Conservation (phyloP, 148 eudicot species). For the Cornus kousa region DNA sequence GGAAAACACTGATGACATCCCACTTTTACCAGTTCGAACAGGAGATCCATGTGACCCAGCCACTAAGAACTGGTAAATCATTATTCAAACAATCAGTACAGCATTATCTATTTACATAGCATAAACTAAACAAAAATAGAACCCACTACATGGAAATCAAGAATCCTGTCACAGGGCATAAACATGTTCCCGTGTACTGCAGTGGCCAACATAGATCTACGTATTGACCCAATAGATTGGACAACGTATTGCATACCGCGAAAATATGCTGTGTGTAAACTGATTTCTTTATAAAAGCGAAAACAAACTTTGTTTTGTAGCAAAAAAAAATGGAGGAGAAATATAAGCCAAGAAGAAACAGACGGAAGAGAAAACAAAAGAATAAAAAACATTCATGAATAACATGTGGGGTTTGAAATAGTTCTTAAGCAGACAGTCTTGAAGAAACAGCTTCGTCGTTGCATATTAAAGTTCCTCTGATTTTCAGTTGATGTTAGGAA, state of each 20-base stretch:
- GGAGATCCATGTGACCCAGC: slow-evolving; percentile 55
- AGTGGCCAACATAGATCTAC: not conserved
- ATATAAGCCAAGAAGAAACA: too few species aligned
- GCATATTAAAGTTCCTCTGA: too few species aligned
- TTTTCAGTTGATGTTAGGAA: too few species aligned
- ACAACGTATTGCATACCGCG: not conserved
- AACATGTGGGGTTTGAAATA: too few species aligned
- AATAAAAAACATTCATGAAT: too few species aligned
- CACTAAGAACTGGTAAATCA: slow-evolving; percentile 38
- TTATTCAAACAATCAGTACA: slow-evolving; percentile 14
- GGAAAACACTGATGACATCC: slow-evolving; percentile 71
- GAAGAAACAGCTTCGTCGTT: too few species aligned
- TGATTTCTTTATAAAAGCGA: too few species aligned
- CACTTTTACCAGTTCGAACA: slow-evolving; percentile 35
- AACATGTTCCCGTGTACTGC: not conserved
- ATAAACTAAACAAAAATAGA: not conserved
- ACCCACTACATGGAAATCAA: not conserved
- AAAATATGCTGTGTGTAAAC: not conserved
- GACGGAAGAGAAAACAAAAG: too few species aligned
- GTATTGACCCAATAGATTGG: not conserved
- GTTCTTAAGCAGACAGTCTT: too few species aligned
- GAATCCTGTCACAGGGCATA: not conserved
- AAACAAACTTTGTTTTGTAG: not conserved
- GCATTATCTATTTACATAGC: not conserved
- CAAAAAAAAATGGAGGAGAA: too few species aligned